phyloP scores from a whole-genome alignment of 805 yeast species.

The Millerozyma miso region DNA sequence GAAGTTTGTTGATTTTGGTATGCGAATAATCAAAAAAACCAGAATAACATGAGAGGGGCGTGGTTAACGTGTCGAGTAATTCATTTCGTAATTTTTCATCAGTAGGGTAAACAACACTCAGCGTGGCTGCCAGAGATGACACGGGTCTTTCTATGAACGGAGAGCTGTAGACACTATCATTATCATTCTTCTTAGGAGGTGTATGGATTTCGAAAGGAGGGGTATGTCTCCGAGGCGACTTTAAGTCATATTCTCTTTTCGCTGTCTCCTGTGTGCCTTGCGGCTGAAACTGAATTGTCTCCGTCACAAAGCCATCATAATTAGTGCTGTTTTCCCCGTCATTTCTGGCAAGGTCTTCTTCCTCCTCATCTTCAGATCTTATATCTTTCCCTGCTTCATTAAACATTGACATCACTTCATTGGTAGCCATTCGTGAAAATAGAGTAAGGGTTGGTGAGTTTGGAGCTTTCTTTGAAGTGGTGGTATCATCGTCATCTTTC shows the following conservation, averaged over 20 bases:
- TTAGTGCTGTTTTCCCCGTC: constrained; percentile 28
- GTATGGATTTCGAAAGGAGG: constrained; percentile 10
- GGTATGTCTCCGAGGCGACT: not conserved
- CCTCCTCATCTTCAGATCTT: constrained; percentile 28
- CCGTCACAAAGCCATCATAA: constrained; percentile 47
- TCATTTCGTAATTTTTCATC: constrained; percentile 35
- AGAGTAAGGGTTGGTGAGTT: constrained; percentile 77
- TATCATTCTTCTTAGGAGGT: constrained; percentile 24
- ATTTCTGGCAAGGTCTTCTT: constrained; percentile 6
- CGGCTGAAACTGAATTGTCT: constrained; percentile 30
- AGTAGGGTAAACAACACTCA: constrained; percentile 34
- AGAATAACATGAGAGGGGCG: constrained; percentile 28
- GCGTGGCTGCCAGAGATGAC: not conserved
- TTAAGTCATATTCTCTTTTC: constrained; percentile 1
- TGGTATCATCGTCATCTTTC: constrained; percentile 28
- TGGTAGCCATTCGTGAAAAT: constrained; percentile 68
- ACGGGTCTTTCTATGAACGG: constrained; percentile 41
- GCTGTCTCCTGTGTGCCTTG: constrained; percentile 1
- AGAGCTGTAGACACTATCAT: constrained; percentile 33
- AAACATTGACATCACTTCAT: constrained; percentile 73
- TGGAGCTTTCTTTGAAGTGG: constrained; percentile 21
- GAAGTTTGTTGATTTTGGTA: constrained; percentile 21
- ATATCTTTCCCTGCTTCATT: constrained; percentile 45
- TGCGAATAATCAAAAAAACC: constrained; percentile 33
- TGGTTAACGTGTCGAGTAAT: constrained; percentile 34